Evolutionary conservation across 2,329 filamentous ascomycete species (phyloP).

Genomic region (Sporothrix brunneoviolacea): DNA sequence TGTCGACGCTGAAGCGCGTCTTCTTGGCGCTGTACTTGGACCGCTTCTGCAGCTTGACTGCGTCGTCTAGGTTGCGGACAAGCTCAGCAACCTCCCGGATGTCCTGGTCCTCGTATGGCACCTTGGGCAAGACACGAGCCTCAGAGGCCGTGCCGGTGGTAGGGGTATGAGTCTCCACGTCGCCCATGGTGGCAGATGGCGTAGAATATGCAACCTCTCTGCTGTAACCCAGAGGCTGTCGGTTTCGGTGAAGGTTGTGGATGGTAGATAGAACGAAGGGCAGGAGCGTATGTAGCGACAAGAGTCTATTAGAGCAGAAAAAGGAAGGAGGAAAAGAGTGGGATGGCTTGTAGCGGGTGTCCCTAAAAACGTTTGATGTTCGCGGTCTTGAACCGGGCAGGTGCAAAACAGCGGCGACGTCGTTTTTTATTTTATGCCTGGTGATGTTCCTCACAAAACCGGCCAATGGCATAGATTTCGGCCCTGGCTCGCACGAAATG

Average conservation of each 20-base stretch:
- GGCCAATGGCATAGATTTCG: not conserved
- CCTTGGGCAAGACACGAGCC: slow-evolving; percentile 23
- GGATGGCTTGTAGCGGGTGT: not conserved
- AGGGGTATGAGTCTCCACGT: not conserved
- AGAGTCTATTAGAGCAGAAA: not conserved
- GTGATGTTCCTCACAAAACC: not conserved
- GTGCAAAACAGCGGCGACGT: not conserved
- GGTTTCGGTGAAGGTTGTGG: not conserved
- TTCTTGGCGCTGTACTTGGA: slow-evolving; percentile 69
- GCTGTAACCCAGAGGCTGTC: not conserved
- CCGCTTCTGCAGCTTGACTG: slow-evolving; percentile 48
- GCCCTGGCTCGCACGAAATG: too few species aligned
- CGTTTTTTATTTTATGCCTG: not conserved
- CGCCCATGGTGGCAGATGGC: slow-evolving; percentile 2
- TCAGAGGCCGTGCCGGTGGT: not conserved
- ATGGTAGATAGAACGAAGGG: not conserved
- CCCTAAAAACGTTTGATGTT: not conserved
- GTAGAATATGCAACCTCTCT: not conserved
- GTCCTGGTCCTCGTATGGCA: slow-evolving; percentile 65
- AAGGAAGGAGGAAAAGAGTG: not conserved
- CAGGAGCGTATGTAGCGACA: not conserved
- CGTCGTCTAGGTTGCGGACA: slow-evolving; percentile 54
- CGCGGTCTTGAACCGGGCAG: not conserved
- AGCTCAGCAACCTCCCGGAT: slow-evolving; percentile 59
- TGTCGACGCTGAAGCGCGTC: slow-evolving; percentile 62